Conservation (phyloP, 1,139 yeast genomes). For the Hemisphaericaspora xylofermentans region DNA sequence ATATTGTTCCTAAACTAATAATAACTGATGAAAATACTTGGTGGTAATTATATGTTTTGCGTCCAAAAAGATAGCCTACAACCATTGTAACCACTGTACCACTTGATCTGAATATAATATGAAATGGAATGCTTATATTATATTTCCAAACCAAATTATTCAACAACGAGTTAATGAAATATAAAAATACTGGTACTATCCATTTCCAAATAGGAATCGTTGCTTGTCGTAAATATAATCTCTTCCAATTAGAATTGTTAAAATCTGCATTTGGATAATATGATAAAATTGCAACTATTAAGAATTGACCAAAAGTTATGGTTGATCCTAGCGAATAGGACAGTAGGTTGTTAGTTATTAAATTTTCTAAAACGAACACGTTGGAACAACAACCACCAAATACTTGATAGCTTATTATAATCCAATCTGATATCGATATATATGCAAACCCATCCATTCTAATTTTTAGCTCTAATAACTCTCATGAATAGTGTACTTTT, state of each 20-base stretch:
- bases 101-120: conserved; percentile 65
- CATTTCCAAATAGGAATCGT: conserved; percentile 51
- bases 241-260: conserved; percentile 16
- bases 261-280: conserved; percentile 31
- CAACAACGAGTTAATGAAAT: conserved; percentile 51
- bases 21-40: conserved; percentile 46
- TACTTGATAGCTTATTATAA: conserved; percentile 33
- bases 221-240: conserved; percentile 29
- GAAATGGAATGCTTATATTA: conserved; percentile 64
- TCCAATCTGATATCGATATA: conserved; percentile 11
- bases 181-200: conserved; percentile 48
- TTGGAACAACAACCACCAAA: conserved; percentile 77
- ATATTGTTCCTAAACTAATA: conserved; percentile 56
- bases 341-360: conserved; percentile 28
- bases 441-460: background rate
- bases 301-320: conserved; percentile 61
- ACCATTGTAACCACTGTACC: conserved; percentile 64
- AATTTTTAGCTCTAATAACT: no score
- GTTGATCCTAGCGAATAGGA: conserved; percentile 36
- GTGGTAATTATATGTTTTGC: conserved; percentile 42
- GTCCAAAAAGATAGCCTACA: conserved; percentile 48
- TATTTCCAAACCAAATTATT: conserved; percentile 61
- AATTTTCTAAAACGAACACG: conserved; percentile 60
- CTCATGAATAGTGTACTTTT: background rate
- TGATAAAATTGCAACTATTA: conserved; percentile 51